Evolutionary conservation across 306 rosid species (phyloP), one percentile per base, ranked within the genome.

Genomic region (Echinosophora koreensis): DNA sequence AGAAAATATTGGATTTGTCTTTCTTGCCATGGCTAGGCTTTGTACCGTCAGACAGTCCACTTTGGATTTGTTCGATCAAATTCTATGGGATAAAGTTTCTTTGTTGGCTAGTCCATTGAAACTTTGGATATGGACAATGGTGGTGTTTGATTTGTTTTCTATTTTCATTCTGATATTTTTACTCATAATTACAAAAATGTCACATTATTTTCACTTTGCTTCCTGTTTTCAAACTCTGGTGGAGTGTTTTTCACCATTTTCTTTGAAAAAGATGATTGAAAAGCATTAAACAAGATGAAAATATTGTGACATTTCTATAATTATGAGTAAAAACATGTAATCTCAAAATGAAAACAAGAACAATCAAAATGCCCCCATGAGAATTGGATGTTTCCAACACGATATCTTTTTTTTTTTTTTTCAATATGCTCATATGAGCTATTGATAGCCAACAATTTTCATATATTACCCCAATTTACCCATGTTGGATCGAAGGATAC

Each of bases 51-150:
- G 56, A n/a, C 41, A 28, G 34, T 28, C 35, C 16, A 35, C 5
- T 55, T 66, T 56, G 54, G 37, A 67, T 77, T 55, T 56, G 14
- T 55, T 30, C 37, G 42, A 15, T 77, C 12, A 58, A 69, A 39
- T 58, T 27, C 12, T 13, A 30, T 44, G 61, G 10, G 52, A 41
- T 2, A 37, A 35, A 14, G 32, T 22, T 22, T 22, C 22, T 22
- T 22, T 22, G 22, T 22, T 22, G 22, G 22, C 22, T 22, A 22
- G 22, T 22, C 22, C 22, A 22, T 22, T 22, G 22, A 22, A 22
- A 22, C 22, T 22, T 22, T 22, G 22, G 22, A 22, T 22, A 22
- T 22, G 22, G 22, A 22, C 22, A 49, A 30, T 13, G 2, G 9
- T 8, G 49, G 12, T 42, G 49, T 9, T 42, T 42, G 13, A 12